phyloP scores from a whole-genome alignment of 2,329 filamentous ascomycete genomes.

The Chalaropsis ovoidea region DNA sequence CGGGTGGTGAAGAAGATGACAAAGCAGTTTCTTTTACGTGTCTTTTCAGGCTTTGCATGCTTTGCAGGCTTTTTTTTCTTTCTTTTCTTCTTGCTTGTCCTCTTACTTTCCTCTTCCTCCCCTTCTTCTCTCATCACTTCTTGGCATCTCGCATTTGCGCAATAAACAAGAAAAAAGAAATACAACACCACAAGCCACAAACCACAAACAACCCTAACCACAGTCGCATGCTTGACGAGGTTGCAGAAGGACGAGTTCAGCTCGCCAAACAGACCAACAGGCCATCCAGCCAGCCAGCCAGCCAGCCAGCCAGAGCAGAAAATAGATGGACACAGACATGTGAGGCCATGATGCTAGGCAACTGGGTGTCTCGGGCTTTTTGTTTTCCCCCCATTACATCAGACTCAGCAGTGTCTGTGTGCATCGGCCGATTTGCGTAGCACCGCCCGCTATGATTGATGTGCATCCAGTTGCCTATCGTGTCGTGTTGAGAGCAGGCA shows the following conservation, averaged over 20 bases:
- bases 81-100: background rate
- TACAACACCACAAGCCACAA: background rate
- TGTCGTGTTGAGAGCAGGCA: background rate
- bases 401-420: background rate
- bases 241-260: background rate
- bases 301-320: too few species aligned
- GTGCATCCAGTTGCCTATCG: background rate
- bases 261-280: background rate
- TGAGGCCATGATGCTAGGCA: background rate
- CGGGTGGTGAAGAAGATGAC: too few species aligned
- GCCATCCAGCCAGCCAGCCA: too few species aligned
- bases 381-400: background rate
- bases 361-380: background rate
- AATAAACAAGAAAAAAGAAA: background rate
- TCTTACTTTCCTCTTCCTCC: background rate
- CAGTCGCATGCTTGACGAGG: background rate
- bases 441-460: background rate
- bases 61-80: background rate
- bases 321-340: too few species aligned
- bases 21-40: background rate
- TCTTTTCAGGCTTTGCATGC: background rate
- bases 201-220: background rate
- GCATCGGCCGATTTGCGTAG: background rate
- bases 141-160: slow-evolving; percentile 3
- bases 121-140: background rate